phyloP scores from a whole-genome alignment of 495 filamentous ascomycete genomes.

The Viridothelium virens region DNA sequence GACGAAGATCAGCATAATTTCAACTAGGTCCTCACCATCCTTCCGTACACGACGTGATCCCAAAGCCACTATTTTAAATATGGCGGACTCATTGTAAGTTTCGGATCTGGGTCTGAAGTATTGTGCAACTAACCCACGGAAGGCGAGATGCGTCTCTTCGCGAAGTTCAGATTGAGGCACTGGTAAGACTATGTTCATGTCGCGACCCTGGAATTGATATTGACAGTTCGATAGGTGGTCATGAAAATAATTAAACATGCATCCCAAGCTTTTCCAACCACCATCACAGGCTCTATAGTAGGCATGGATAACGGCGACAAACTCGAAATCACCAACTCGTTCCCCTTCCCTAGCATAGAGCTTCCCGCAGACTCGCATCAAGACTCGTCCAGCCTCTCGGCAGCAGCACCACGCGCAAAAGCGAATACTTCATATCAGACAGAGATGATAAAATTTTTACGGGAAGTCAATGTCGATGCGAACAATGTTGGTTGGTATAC shows the following conservation, averaged over 20 bases:
- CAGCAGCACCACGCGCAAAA: conserved; percentile 85
- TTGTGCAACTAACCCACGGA: no score
- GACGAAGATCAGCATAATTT: not conserved
- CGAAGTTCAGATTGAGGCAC: conserved; percentile 74
- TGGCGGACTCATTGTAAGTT: not conserved
- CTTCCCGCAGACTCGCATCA: conserved; percentile 40
- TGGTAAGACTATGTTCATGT: conserved; percentile 46
- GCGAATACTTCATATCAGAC: conserved; percentile 81
- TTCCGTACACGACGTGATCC: not conserved
- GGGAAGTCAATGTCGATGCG: conserved; percentile 96
- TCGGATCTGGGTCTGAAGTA: not conserved
- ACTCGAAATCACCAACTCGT: conserved; percentile 88
- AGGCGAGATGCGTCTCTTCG: conserved; percentile 15
- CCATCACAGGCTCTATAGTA: conserved; percentile 79
- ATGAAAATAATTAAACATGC: conserved; percentile 96
- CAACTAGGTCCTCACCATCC: not conserved
- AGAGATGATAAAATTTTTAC: conserved; percentile 93
- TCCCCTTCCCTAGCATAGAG: conserved; percentile 87
- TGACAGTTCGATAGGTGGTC: conserved; percentile 56
- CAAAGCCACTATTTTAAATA: not conserved
- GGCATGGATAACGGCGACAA: conserved; percentile 74
- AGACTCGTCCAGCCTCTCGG: conserved; percentile 64
- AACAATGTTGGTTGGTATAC: conserved; percentile 99
- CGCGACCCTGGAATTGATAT: conserved; percentile 14
- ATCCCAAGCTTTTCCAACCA: conserved; percentile 77